Evolutionary conservation across 306 rosid species (phyloP).

Genomic region (Dicorynia guianensis): DNA sequence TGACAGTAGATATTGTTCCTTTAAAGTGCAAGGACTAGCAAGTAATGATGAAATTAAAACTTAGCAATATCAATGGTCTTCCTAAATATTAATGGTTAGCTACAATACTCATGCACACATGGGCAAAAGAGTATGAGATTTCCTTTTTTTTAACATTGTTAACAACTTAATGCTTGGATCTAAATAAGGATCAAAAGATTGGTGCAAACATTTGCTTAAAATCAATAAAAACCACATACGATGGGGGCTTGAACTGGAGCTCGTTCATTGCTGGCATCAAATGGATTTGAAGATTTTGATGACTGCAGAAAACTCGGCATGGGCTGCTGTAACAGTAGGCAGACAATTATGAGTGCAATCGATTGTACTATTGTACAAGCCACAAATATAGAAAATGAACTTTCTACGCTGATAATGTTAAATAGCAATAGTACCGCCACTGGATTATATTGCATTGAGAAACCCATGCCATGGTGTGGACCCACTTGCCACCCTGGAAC

Average conservation of each 20-base stretch:
- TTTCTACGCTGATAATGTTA: not conserved
- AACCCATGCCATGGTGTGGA: slow-evolving; percentile 66
- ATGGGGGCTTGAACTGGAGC: slow-evolving; percentile 62
- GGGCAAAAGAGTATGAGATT: not conserved
- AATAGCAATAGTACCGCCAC: slow-evolving; percentile 53
- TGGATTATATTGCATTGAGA: slow-evolving; percentile 60
- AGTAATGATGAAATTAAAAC: not conserved
- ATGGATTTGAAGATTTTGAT: slow-evolving; percentile 77
- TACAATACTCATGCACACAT: slow-evolving; percentile 25
- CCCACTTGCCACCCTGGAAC: slow-evolving; percentile 81
- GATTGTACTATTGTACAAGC: slow-evolving; percentile 35
- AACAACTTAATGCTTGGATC: not conserved
- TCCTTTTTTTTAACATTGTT: not conserved
- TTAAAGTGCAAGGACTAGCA: slow-evolving; percentile 2
- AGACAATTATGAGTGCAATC: slow-evolving; percentile 41
- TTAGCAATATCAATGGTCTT: not conserved
- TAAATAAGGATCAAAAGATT: not conserved
- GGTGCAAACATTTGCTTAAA: not conserved
- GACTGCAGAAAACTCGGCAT: slow-evolving; percentile 60
- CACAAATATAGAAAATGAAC: slow-evolving; percentile 30
- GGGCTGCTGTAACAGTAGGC: slow-evolving; percentile 68
- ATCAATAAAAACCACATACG: slow-evolving; percentile 54
- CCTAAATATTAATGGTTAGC: slow-evolving; percentile 13
- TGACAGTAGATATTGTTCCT: slow-evolving; percentile 19
- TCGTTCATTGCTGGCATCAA: slow-evolving; percentile 67